Base-by-base conservation (phyloP, 192 early-diverging fungal genomes). In the Coemansia sp. region DNA sequence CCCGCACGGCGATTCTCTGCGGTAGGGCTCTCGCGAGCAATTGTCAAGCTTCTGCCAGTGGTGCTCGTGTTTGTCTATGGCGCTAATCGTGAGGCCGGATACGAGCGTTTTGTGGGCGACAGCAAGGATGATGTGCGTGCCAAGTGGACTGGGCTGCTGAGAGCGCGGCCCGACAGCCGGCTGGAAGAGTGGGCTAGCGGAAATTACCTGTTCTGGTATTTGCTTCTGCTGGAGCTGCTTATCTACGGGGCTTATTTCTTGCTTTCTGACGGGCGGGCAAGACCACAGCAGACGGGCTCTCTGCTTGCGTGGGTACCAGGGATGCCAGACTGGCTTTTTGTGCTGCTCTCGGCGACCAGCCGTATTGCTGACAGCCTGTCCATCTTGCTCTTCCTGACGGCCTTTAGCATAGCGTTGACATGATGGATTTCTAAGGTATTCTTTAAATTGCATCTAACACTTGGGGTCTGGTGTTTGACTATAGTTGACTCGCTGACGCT, bases 401-500 rank as follows among this genome's bases (percentile, higher is more conserved):
- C 64, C 14, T 23, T 70, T 33, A 66, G 67, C 63, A 69, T 74
- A 38, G n/a, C 58, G 8, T 45, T 68, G 39, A 24, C 37, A 36
- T 62, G 42, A 43, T 59, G 20, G 18, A 5, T 13, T 36, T n/a
- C n/a, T n/a, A n/a, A n/a, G n/a, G n/a, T n/a, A n/a, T n/a, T n/a
- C n/a, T n/a, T n/a, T n/a, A n/a, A n/a, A n/a, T n/a, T n/a, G n/a
- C n/a, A n/a, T n/a, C n/a, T n/a, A n/a, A n/a, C n/a, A n/a, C n/a
- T n/a, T n/a, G n/a, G n/a, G n/a, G n/a, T n/a, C n/a, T n/a, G n/a
- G n/a, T n/a, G n/a, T n/a, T n/a, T n/a, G n/a, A 28, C 60, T 67
- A 40, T 82, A 82, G 33, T 82, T 82, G 43, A 82, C 70, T 26
- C 65, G 70, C 68, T 82, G 73, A 50, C 79, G 79, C 66, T 76